phyloP scores from a whole-genome alignment of 2,329 filamentous ascomycete genomes.

The Fusarium siculi region DNA sequence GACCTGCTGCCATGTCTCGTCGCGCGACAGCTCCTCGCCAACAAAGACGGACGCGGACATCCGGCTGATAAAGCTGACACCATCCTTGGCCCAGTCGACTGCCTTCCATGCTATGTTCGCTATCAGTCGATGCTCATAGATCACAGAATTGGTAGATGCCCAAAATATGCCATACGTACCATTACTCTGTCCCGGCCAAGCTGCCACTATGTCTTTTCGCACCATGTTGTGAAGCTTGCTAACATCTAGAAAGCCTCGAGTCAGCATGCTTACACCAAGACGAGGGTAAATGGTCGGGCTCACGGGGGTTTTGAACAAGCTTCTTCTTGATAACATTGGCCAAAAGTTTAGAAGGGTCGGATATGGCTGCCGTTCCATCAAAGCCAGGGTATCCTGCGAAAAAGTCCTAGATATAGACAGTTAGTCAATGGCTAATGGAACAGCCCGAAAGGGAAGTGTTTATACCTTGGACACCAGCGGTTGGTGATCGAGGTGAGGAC shows the following conservation, averaged over 20 bases:
- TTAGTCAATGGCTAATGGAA: not conserved
- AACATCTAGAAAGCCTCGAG: not conserved
- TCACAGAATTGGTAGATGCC: not conserved
- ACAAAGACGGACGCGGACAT: not conserved
- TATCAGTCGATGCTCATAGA: not conserved
- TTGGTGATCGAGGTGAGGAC: not conserved
- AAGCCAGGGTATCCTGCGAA: not conserved
- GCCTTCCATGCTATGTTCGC: not conserved
- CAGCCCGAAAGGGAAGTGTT: rapidly evolving
- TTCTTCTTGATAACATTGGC: not conserved
- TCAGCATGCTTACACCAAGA: not conserved
- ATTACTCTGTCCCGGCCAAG: not conserved
- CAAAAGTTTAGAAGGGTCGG: not conserved
- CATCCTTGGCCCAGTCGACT: not conserved
- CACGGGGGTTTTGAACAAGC: not conserved
- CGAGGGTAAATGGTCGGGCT: not conserved
- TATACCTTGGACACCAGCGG: not conserved
- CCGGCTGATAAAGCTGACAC: not conserved
- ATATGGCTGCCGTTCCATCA: not conserved
- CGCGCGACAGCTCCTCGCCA: not conserved
- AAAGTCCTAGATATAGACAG: not conserved
- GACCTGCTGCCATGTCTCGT: not conserved
- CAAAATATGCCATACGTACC: not conserved
- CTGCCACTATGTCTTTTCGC: not conserved
- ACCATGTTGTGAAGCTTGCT: not conserved